Evolutionary conservation across 352 stramenopile species (phyloP).

Genomic region (Plasmopara viticola): DNA sequence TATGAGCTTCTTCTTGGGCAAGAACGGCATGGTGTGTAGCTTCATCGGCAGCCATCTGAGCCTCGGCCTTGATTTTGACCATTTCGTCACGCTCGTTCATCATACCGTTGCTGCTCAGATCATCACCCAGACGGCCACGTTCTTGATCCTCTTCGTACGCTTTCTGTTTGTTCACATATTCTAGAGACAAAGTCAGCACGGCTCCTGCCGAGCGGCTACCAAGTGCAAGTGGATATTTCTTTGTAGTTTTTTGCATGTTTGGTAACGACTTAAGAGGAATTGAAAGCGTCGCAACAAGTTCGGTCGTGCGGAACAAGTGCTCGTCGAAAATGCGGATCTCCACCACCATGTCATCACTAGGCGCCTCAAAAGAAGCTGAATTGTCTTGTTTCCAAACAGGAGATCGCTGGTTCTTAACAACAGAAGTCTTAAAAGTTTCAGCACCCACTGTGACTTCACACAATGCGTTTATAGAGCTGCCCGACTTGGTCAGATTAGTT

Average conservation of each 20-base stretch:
- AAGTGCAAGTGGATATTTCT: conserved; percentile 78
- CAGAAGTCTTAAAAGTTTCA: conserved; percentile 79
- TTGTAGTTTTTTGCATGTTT: conserved; percentile 80
- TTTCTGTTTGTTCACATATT: conserved; percentile 84
- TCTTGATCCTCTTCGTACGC: conserved; percentile 69
- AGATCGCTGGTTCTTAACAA: conserved; percentile 75
- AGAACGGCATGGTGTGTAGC: conserved; percentile 57
- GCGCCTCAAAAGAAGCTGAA: conserved; percentile 72
- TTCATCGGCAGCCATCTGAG: conserved; percentile 77
- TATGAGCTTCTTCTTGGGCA: conserved; percentile 70
- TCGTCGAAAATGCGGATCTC: conserved; percentile 82
- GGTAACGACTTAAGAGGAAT: conserved; percentile 76
- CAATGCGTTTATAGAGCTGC: conserved; percentile 67
- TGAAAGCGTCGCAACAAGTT: conserved; percentile 68
- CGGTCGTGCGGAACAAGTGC: conserved; percentile 68
- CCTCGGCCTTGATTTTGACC: conserved; percentile 75
- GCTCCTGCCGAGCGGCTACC: conserved; percentile 70
- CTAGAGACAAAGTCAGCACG: conserved; percentile 66
- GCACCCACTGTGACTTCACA: conserved; percentile 77
- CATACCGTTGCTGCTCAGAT: conserved; percentile 47
- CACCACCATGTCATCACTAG: conserved; percentile 72
- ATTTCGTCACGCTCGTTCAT: conserved; percentile 82
- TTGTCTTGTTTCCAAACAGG: conserved; percentile 86
- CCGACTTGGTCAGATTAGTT: conserved; percentile 72
- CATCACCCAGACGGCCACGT: conserved; percentile 45